A percentile compares a stretch with the other conserved stretches of the same genome.
phyloP scores from a whole-genome alignment of 352 stramenopile species.

The Globisporangium irregulare region DNA sequence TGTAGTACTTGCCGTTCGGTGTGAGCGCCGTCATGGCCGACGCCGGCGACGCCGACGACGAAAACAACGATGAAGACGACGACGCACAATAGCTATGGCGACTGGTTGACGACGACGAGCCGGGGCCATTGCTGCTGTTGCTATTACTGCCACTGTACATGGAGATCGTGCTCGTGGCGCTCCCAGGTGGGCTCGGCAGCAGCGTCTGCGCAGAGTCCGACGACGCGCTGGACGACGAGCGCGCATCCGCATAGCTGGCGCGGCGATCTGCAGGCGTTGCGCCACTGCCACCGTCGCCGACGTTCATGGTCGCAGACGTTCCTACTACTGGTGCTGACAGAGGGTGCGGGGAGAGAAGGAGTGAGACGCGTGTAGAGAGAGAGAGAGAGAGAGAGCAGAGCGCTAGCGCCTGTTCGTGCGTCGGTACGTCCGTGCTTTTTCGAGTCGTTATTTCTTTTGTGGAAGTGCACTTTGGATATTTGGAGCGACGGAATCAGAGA shows the following conservation, averaged over 20 bases:
- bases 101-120: conserved; percentile 2
- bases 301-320: not conserved
- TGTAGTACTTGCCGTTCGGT: conserved; percentile 70
- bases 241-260: conserved; percentile 7
- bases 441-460: not conserved
- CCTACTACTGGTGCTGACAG: not conserved
- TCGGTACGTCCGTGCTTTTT: not conserved
- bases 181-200: conserved; percentile 5
- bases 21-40: conserved; percentile 12
- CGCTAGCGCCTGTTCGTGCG: not conserved
- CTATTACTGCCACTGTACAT: conserved; percentile 4
- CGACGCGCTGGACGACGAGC: conserved; percentile 1
- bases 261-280: not conserved
- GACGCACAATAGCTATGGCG: conserved; percentile 4
- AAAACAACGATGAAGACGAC: not conserved
- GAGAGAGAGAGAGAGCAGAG: not conserved
- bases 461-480: not conserved
- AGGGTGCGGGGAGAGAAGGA: not conserved
- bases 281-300: not conserved
- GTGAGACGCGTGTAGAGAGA: not conserved
- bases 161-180: conserved; percentile 3
- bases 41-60: not conserved
- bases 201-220: not conserved
- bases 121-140: not conserved
- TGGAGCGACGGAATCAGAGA: not conserved